Percentiles rank a stretch among this genome's conserved stretches.
Conservation (phyloP, 1,284 basidiomycete species). For the Ganoderma resinaceum region DNA sequence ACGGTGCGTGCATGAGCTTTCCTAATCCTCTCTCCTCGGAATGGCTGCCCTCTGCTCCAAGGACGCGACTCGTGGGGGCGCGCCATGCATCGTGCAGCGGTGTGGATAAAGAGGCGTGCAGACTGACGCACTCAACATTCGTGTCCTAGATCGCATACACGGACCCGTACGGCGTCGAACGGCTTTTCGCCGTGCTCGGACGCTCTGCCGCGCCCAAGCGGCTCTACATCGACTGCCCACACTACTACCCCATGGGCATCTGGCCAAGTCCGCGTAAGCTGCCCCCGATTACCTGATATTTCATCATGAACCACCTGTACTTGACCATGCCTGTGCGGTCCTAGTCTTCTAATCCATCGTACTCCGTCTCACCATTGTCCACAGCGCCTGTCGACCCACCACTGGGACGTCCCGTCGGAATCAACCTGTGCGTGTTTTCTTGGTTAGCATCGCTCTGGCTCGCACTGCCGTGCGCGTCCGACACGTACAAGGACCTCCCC, state of each 20-base stretch:
- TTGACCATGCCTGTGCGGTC: too few relatives aligned
- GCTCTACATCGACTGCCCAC: constrained; percentile 7
- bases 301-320: too few relatives aligned
- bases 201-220: neutral
- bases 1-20: constrained; percentile 1
- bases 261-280: neutral
- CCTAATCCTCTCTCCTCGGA: neutral
- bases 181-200: neutral
- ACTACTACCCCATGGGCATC: neutral
- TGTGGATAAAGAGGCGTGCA: neutral
- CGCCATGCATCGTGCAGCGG: neutral
- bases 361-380: too few relatives aligned
- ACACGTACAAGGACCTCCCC: neutral
- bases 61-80: neutral
- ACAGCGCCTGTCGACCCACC: neutral
- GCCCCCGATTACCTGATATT: too few relatives aligned
- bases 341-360: neutral
- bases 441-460: neutral
- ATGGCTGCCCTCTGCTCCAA: too few relatives aligned
- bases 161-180: neutral
- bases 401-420: neutral
- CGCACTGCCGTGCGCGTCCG: neutral
- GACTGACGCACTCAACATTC: neutral
- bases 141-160: neutral
- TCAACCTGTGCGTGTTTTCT: neutral